Conservation (phyloP, 2,329 filamentous ascomycete species). For the Ramularia endophylla region DNA sequence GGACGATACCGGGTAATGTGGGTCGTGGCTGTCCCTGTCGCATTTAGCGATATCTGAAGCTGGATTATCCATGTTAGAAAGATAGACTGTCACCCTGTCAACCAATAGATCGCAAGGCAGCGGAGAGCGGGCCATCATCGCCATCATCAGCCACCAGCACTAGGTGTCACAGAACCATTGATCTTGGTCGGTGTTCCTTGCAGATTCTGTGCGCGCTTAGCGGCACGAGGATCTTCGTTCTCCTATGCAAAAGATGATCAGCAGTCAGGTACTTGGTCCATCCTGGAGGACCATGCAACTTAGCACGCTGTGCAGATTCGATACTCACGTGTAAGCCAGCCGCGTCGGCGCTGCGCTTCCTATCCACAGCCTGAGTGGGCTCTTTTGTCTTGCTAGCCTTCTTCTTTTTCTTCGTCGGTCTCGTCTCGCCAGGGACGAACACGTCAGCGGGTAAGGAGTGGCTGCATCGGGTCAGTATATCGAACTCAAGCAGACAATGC, state of each 20-base stretch:
- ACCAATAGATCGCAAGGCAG: no score
- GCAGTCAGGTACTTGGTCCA: constrained; percentile 2
- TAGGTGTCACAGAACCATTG: constrained; percentile 7
- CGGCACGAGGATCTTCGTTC: constrained; percentile 22
- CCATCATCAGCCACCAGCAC: no score
- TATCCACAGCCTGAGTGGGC: constrained; percentile 20
- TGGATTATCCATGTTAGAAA: no score
- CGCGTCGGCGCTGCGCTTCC: constrained; percentile 41
- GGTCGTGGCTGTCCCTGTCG: no score
- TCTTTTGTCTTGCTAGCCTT: constrained; percentile 31
- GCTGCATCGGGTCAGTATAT: constrained; percentile 43
- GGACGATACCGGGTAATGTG: no score
- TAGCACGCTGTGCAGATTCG: not conserved
- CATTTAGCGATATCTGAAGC: constrained; percentile 1
- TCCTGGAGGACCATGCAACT: no score
- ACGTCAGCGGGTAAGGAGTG: constrained; percentile 85
- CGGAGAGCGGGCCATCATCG: no score
- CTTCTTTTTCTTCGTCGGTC: constrained; percentile 40
- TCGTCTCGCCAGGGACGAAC: constrained; percentile 68
- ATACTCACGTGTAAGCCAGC: constrained; percentile 43
- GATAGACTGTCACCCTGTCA: no score
- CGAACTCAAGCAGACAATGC: not conserved
- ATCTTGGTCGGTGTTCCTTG: not conserved
- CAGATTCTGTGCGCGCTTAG: constrained; percentile 29
- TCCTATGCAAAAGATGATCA: constrained; percentile 16